Conservation (phyloP, 371 early-diverging fungal genomes). For the Choanephora cucurbitarum region DNA sequence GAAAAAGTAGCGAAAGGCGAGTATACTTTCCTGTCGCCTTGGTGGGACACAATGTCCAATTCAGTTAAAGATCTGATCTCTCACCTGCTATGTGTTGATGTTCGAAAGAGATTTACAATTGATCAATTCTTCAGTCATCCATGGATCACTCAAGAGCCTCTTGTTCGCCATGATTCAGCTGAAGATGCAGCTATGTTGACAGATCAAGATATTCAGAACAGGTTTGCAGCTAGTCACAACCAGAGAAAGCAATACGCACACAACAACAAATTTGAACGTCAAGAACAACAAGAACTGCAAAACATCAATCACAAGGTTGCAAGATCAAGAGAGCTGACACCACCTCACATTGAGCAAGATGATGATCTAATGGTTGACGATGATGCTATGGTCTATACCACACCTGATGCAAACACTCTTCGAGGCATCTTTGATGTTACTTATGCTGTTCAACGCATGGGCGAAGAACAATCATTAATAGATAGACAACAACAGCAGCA, state of each 20-base stretch:
- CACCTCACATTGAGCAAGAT: conserved; percentile 13
- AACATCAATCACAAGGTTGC: conserved; percentile 4
- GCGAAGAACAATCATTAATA: conserved; percentile 47
- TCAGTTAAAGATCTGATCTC: conserved; percentile 80
- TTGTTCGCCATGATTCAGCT: conserved; percentile 2
- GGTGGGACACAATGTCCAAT: conserved; percentile 86
- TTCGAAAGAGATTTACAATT: conserved; percentile 79
- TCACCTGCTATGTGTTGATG: conserved; percentile 82
- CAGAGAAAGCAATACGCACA: neutral
- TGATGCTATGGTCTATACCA: conserved; percentile 18
- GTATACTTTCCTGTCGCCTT: conserved; percentile 79
- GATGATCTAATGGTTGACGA: conserved; percentile 9
- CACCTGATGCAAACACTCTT: conserved; percentile 53
- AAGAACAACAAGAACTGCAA: conserved; percentile 12
- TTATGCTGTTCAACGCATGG: conserved; percentile 63
- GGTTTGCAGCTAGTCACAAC: neutral
- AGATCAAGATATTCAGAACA: conserved; percentile 1
- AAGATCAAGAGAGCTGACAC: conserved; percentile 6
- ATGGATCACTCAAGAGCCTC: conserved; percentile 13
- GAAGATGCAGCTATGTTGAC: neutral
- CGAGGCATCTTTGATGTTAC: conserved; percentile 62
- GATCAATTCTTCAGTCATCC: conserved; percentile 61
- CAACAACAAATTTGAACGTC: conserved; percentile 2
- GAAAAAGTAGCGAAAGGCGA: conserved; percentile 78
- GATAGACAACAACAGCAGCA: neutral